Evolutionary conservation across 169 alveolate species (phyloP).

Genomic region (Babesia bovis): DNA sequence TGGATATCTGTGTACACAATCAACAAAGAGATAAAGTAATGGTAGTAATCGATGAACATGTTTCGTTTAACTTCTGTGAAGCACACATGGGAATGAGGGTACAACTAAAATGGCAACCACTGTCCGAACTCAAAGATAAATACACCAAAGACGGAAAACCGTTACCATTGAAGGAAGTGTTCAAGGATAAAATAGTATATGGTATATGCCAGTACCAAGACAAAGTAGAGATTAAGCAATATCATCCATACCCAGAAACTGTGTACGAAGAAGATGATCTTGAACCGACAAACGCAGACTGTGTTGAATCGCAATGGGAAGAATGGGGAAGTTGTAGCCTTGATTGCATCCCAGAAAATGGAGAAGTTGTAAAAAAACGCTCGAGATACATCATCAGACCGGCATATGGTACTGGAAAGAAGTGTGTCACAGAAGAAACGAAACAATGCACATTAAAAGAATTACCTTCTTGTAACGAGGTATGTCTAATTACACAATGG

Average conservation of each 20-base stretch:
- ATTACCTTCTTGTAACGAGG: conserved; percentile 18
- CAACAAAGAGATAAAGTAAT: neutral
- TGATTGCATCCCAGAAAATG: conserved; percentile 19
- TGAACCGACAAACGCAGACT: neutral
- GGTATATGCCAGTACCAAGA: conserved; percentile 17
- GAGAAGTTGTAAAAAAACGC: conserved; percentile 1
- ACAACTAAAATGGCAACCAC: neutral
- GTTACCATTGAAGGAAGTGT: neutral
- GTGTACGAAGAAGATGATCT: neutral
- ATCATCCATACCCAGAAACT: neutral
- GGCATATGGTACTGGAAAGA: conserved; percentile 25
- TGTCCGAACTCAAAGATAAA: neutral
- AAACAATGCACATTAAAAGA: conserved; percentile 11
- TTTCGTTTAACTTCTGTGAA: conserved; percentile 19
- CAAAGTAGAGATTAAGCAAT: neutral
- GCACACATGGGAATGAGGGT: neutral
- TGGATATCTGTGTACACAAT: neutral
- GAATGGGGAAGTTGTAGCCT: conserved; percentile 44
- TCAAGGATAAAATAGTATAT: neutral
- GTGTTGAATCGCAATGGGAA: conserved; percentile 53
- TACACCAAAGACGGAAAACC: neutral
- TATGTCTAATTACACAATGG: conserved; percentile 48
- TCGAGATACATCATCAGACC: conserved; percentile 11
- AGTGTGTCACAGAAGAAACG: conserved; percentile 51
- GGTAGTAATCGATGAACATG: conserved; percentile 5